A percentile compares a stretch with the other conserved stretches of the same genome.
Conservation (phyloP, 305 asterid genomes). For the Coffea humblotiana region DNA sequence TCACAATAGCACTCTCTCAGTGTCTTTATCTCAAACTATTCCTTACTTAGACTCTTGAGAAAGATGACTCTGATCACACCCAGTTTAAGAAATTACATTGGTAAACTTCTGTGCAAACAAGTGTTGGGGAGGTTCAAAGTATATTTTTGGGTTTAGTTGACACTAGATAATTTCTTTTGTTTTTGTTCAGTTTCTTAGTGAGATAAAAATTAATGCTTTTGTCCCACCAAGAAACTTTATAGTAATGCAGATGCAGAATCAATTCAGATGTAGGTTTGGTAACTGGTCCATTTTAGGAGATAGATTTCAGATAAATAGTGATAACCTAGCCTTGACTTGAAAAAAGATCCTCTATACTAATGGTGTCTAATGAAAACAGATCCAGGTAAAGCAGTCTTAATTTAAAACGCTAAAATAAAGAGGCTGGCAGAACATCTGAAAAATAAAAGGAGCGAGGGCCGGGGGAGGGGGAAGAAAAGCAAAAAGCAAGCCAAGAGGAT, state of each 20-base stretch:
- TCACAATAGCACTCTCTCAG: not conserved
- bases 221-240: not conserved
- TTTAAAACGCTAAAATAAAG: not conserved
- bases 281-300: not conserved
- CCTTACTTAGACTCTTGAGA: not conserved
- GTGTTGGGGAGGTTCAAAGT: not conserved
- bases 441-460: not conserved
- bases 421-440: not conserved
- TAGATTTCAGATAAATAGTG: not conserved
- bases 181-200: not conserved
- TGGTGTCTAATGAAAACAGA: not conserved
- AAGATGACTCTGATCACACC: no score
- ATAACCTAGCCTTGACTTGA: not conserved
- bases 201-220: not conserved
- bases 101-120: not conserved
- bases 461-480: not conserved
- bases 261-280: not conserved
- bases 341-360: not conserved
- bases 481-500: slow-evolving; percentile 7
- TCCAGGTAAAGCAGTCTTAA: not conserved
- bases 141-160: not conserved
- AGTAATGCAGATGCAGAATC: not conserved
- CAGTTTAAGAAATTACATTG: not conserved
- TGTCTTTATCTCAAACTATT: not conserved
- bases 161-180: not conserved